A percentile compares a stretch with the other conserved stretches of the same genome.
Conservation (phyloP, 116 monocot genomes). For the Iris pallida region DNA sequence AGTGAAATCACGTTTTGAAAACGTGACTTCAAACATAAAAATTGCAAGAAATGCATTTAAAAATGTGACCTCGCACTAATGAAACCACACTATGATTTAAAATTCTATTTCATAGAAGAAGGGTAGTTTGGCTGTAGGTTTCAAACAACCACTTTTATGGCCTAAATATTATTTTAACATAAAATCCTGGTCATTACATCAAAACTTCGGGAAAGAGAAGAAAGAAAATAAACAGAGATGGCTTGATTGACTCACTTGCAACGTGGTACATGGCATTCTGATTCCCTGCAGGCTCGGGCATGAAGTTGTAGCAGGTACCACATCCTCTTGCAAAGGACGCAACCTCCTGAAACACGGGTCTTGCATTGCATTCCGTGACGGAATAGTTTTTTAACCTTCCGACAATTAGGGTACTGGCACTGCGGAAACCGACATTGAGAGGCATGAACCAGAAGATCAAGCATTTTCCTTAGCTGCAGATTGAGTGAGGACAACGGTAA, state of each 20-base stretch:
- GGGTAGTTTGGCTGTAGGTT: no score
- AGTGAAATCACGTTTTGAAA: no score
- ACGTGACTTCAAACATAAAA: no score
- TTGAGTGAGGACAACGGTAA: neutral
- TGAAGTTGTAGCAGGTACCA: slow-evolving; percentile 38
- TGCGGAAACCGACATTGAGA: slow-evolving; percentile 23
- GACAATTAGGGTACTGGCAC: slow-evolving; percentile 47
- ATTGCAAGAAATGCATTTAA: no score
- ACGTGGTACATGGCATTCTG: slow-evolving; percentile 34
- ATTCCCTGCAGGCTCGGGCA: slow-evolving; percentile 38
- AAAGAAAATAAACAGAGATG: neutral
- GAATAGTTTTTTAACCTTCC: slow-evolving; percentile 35
- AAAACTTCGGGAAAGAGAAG: neutral
- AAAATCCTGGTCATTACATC: neutral
- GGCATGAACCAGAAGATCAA: slow-evolving; percentile 37
- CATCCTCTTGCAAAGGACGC: slow-evolving; percentile 39
- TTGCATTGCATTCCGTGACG: slow-evolving; percentile 35
- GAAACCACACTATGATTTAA: no score
- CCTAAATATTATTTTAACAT: neutral
- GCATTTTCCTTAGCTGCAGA: slow-evolving; percentile 36
- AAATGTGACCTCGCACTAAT: no score
- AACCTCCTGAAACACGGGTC: slow-evolving; percentile 27
- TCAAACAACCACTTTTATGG: no score
- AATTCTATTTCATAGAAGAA: no score
- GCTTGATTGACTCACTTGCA: slow-evolving; percentile 29